Conservation (phyloP, 2,329 filamentous ascomycete genomes). For the Aspergillus felis region DNA sequence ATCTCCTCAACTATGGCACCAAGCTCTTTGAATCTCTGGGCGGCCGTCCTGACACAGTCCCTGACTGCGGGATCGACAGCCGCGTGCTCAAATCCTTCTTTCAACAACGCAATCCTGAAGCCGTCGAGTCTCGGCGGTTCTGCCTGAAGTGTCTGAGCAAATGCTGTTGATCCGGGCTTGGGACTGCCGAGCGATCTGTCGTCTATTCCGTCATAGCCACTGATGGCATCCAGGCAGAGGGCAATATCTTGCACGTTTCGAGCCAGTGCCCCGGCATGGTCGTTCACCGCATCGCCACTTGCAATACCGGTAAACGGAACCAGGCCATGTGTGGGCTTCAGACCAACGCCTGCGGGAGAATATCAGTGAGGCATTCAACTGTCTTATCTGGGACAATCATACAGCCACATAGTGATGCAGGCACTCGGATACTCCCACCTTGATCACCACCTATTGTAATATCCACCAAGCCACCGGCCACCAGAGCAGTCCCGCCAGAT, state of each 20-base stretch:
- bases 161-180: slow-evolving; percentile 20
- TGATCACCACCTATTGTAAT: slow-evolving; percentile 32
- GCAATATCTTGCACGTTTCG: slow-evolving; percentile 41
- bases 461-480: slow-evolving; percentile 23
- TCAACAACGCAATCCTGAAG: slow-evolving; percentile 40
- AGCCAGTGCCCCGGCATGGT: slow-evolving; percentile 48
- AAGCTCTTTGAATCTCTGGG: slow-evolving; percentile 39
- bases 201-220: slow-evolving; percentile 49
- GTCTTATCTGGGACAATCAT: not conserved
- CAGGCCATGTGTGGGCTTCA: slow-evolving; percentile 52
- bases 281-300: slow-evolving; percentile 49
- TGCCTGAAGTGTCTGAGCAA: slow-evolving; percentile 9
- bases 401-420: slow-evolving; percentile 43
- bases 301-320: slow-evolving; percentile 51
- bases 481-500: slow-evolving; percentile 26
- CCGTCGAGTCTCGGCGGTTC: slow-evolving; percentile 12
- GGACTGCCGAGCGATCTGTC: slow-evolving; percentile 38
- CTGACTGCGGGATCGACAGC: slow-evolving; percentile 40
- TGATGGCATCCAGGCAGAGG: slow-evolving; percentile 43
- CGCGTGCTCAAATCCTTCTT: slow-evolving; percentile 43
- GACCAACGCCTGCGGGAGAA: slow-evolving; percentile 30
- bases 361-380: not conserved
- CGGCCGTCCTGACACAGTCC: slow-evolving; percentile 41
- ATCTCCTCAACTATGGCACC: slow-evolving; percentile 51
- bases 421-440: slow-evolving; percentile 31